These are phyloP conservation scores for Pleurotus sapidus DNA, from an alignment of 768 basidiomycete genomes.

Conservation along the genomic window DNA sequence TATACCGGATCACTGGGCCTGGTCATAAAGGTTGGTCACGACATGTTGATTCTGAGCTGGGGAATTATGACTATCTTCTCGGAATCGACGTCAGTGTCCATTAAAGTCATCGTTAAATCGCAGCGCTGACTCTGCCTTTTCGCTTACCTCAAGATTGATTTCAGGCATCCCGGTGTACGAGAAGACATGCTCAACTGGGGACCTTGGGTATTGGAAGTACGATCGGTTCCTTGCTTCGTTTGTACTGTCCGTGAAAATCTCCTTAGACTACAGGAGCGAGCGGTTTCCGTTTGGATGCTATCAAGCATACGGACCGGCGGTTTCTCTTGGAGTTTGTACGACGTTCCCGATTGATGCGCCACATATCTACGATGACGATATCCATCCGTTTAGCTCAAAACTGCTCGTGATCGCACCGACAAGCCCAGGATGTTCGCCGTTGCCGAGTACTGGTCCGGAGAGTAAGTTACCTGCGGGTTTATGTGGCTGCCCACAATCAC, in stretches of 20 bases:
- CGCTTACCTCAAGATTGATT: conserved; percentile 60
- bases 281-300: conserved; percentile 88
- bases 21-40: conserved; percentile 79
- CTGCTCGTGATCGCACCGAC: conserved; percentile 41
- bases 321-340: conserved; percentile 73
- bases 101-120: background rate
- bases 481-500: background rate
- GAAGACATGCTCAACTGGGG: conserved; percentile 79
- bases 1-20: conserved; percentile 70
- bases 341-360: background rate
- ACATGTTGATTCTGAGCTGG: conserved; percentile 79
- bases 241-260: conserved; percentile 4
- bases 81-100: conserved; percentile 58
- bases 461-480: conserved; percentile 37
- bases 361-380: conserved; percentile 1
- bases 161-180: conserved; percentile 77
- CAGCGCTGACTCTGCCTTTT: conserved; percentile 4
- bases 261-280: conserved; percentile 60
- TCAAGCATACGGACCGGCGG: conserved; percentile 80
- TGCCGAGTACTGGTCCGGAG: conserved; percentile 82
- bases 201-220: conserved; percentile 62
- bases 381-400: conserved; percentile 41
- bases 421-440: conserved; percentile 57
- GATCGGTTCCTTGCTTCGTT: background rate
- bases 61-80: conserved; percentile 84